These are phyloP conservation scores for Isatis lusitanica DNA, from an alignment of 441 rosid genomes.

Conservation along the genomic window DNA sequence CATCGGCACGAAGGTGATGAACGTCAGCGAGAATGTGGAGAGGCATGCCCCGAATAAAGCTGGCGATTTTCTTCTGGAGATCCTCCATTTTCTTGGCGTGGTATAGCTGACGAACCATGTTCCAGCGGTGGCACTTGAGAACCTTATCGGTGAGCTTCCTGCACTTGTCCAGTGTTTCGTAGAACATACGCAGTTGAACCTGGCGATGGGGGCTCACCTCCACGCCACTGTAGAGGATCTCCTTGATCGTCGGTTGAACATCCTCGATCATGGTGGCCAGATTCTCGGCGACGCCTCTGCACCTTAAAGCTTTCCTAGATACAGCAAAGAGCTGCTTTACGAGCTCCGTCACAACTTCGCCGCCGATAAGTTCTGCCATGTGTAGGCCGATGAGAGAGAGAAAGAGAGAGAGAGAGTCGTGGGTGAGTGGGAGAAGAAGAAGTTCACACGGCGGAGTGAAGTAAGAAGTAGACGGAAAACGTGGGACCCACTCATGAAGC, in stretches of 20 bases:
- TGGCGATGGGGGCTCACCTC: constrained; percentile 61
- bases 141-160: constrained; percentile 56
- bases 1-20: constrained; percentile 54
- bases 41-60: constrained; percentile 41
- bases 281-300: constrained; percentile 49
- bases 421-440: too few relatives aligned
- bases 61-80: constrained; percentile 47
- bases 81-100: constrained; percentile 64
- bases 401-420: background rate
- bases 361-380: constrained; percentile 62
- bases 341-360: constrained; percentile 69
- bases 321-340: constrained; percentile 43
- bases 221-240: constrained; percentile 71
- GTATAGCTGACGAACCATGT: constrained; percentile 63
- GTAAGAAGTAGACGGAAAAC: constrained; percentile 1
- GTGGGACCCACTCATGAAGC: constrained; percentile 9
- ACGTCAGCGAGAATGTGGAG: constrained; percentile 61
- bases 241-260: constrained; percentile 55
- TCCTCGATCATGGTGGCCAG: constrained; percentile 39
- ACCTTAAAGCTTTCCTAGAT: constrained; percentile 43
- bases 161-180: constrained; percentile 48
- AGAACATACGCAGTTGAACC: constrained; percentile 52
- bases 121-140: constrained; percentile 56
- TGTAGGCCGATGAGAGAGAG: background rate
- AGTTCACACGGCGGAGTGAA: background rate